phyloP scores from a whole-genome alignment of 2,329 filamentous ascomycete species.

The Fusarium sp. region DNA sequence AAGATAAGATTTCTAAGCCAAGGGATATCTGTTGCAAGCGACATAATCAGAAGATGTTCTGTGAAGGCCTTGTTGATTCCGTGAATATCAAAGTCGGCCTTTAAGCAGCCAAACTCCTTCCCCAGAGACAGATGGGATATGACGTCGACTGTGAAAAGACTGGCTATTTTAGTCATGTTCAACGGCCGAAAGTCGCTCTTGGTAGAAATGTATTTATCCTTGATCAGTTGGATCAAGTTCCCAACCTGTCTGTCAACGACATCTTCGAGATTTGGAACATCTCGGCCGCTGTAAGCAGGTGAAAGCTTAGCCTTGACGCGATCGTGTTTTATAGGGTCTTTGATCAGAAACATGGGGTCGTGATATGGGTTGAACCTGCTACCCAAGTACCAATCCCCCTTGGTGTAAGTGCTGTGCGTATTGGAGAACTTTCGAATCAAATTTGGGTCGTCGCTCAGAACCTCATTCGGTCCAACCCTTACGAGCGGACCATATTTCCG shows the following conservation, averaged over 20 bases:
- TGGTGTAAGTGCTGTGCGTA: neutral
- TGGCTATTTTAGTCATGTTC: neutral
- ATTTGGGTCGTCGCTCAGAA: neutral
- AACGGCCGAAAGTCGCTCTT: neutral
- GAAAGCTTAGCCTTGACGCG: neutral
- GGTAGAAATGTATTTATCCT: neutral
- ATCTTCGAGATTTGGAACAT: neutral
- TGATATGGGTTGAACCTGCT: conserved; percentile 3
- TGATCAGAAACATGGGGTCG: neutral
- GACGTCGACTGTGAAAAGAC: neutral
- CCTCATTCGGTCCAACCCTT: conserved; percentile 6
- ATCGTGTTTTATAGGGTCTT: neutral
- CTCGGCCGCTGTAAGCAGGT: neutral
- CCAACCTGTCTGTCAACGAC: neutral
- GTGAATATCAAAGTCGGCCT: neutral
- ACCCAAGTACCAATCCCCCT: neutral
- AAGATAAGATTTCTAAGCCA: conserved; percentile 2
- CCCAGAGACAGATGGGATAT: conserved; percentile 7
- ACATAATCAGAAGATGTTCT: neutral
- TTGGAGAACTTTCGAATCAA: neutral
- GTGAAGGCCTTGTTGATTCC: neutral
- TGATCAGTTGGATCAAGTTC: neutral
- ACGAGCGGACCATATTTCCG: neutral
- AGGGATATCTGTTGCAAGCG: conserved; percentile 1
- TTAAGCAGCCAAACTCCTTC: conserved; percentile 1